Conservation (phyloP, 208 protist species). For the Trypanosomatidae sp. region DNA sequence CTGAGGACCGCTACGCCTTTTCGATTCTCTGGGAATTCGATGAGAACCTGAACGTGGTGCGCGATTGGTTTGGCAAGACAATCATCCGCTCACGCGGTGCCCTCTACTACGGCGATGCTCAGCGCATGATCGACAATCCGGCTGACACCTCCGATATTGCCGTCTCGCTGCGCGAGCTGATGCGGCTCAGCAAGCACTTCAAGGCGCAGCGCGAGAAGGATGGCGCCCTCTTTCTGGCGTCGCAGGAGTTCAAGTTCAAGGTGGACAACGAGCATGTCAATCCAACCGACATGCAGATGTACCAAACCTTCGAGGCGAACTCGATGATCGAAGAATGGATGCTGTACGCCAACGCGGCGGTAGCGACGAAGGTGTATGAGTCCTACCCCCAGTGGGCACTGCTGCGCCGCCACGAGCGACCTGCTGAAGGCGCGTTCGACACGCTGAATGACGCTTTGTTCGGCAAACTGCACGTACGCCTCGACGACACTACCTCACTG, state of each 20-base stretch:
- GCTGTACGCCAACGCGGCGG: slow-evolving; percentile 95
- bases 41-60: slow-evolving; percentile 79
- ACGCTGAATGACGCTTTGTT: slow-evolving; percentile 82
- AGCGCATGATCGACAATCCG: slow-evolving; percentile 92
- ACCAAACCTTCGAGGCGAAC: slow-evolving; percentile 92
- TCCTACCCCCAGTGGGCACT: slow-evolving; percentile 86
- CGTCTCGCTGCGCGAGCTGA: slow-evolving; percentile 72
- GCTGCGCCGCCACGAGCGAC: slow-evolving; percentile 89
- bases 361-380: slow-evolving; percentile 76
- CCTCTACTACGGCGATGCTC: slow-evolving; percentile 95
- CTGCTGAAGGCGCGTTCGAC: slow-evolving; percentile 83
- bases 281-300: slow-evolving; percentile 89
- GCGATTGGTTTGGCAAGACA: slow-evolving; percentile 91
- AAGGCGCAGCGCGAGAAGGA: slow-evolving; percentile 79
- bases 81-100: slow-evolving; percentile 93
- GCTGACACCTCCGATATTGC: slow-evolving; percentile 63
- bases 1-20: slow-evolving; percentile 94
- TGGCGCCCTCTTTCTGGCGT: slow-evolving; percentile 86
- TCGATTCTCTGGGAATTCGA: slow-evolving; percentile 95
- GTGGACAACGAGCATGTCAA: slow-evolving; percentile 89
- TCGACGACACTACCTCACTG: slow-evolving; percentile 86
- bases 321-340: slow-evolving; percentile 98
- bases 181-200: slow-evolving; percentile 81
- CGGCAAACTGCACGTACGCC: slow-evolving; percentile 44
- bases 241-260: slow-evolving; percentile 92